Base-by-base conservation (phyloP, 139 green algal species). In the Micromonas commoda region DNA sequence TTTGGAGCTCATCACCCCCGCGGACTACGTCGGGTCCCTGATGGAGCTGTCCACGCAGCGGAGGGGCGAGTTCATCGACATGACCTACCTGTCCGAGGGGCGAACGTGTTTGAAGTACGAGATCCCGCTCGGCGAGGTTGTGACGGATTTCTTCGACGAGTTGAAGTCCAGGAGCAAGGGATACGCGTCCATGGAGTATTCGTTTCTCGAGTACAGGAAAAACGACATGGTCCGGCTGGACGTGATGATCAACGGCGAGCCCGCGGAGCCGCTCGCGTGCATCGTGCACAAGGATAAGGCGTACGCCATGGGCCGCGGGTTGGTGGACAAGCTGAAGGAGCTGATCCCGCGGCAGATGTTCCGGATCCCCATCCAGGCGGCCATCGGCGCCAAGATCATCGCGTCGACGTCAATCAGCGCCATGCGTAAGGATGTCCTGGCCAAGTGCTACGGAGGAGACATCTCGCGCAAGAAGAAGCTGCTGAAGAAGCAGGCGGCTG, bases 401-500 rank as follows among this genome's bases (percentile, higher is more conserved):
- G 84, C 84, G 19, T 81, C 65, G 38, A 77, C 81, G 65, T 37
- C 45, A 33, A 82, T 87, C 39, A 66, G 52, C 34, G 82, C 84
- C 54, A 85, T 86, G 82, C 88, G 96, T 63, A 98, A 98, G 88
- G 95, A 99, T 82, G 96, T 99, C 80, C 85, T 97, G 1, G 96
- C 96, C 51, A 99, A 99, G 86, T 99, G 96, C 85, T 99, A 99
- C 72, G 84, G 83, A 37, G 84, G 84, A 6, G 91, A 97, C 81
- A 93, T 97, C 66, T 90, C 78, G 35, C 86, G 95, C 20, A 99
- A 99, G 89, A 97, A 97, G 88, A 99, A 99, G 90, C 88, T 99
- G 71, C 85, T 99, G 71, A 91, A 94, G 80, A 99, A 97, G 87
- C 94, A 95, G 86, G 93, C 95, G 0, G 90, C 89, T 34, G 95